A percentile compares a stretch with the other conserved stretches of the same genome.
phyloP scores from a whole-genome alignment of 106 monocot genomes.

The Amphibolis antarctica region DNA sequence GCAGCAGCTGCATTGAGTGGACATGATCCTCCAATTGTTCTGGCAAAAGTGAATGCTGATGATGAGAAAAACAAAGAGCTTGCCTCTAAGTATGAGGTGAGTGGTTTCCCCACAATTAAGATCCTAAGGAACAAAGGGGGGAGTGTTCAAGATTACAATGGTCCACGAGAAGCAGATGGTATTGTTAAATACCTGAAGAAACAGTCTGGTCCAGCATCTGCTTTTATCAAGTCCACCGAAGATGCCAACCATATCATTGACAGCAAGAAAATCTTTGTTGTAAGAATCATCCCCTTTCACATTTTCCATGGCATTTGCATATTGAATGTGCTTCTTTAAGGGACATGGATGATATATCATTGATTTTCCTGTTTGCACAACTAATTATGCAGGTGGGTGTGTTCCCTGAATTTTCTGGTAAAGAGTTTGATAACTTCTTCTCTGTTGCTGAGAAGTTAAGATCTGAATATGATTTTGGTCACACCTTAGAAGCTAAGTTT shows the following conservation, averaged over 20 bases:
- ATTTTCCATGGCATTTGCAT: neutral
- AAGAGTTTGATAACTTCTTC: constrained; percentile 60
- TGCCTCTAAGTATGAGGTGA: constrained; percentile 50
- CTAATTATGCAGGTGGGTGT: constrained; percentile 51
- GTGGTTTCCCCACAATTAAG: constrained; percentile 81
- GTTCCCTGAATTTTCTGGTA: constrained; percentile 59
- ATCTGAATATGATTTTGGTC: constrained; percentile 72
- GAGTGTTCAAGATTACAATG: constrained; percentile 74
- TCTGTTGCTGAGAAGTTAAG: constrained; percentile 62
- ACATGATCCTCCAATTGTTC: constrained; percentile 76
- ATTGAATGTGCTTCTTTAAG: neutral
- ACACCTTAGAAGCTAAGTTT: constrained; percentile 62
- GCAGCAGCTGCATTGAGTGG: constrained; percentile 53
- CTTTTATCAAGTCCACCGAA: constrained; percentile 62
- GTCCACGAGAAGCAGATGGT: constrained; percentile 78
- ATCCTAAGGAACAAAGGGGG: constrained; percentile 65
- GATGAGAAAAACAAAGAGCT: constrained; percentile 60
- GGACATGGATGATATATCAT: neutral
- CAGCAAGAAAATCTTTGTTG: constrained; percentile 62
- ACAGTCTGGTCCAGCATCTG: constrained; percentile 70
- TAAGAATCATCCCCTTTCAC: constrained; percentile 22
- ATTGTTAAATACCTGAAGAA: constrained; percentile 87
- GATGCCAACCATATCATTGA: constrained; percentile 33
- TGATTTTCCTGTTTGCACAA: neutral
- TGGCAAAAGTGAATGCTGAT: constrained; percentile 80